Conservation (phyloP, 495 filamentous ascomycete genomes). For the Choiromyces venosus region DNA sequence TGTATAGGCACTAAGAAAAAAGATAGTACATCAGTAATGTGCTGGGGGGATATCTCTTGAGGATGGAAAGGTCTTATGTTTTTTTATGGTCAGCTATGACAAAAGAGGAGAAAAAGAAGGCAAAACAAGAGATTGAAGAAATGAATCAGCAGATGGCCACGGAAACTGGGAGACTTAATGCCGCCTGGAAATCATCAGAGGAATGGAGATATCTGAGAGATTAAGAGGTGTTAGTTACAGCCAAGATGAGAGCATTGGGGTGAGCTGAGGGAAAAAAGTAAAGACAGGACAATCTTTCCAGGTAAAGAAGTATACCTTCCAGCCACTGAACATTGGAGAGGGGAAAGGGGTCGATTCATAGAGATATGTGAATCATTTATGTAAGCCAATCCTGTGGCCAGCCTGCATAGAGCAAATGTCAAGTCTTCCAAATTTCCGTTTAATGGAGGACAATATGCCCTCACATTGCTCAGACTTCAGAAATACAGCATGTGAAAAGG, state of each 20-base stretch:
- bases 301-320: constrained; percentile 5
- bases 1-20: background rate
- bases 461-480: constrained; percentile 12
- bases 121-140: too few relatives aligned
- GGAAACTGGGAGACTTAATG: too few relatives aligned
- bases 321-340: background rate
- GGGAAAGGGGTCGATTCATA: constrained; percentile 4
- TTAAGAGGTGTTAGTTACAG: too few relatives aligned
- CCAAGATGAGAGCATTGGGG: too few relatives aligned
- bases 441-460: constrained; percentile 9
- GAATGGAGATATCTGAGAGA: too few relatives aligned
- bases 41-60: constrained; percentile 2
- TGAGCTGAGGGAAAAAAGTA: too few relatives aligned
- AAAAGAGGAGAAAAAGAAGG: background rate
- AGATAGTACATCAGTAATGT: background rate
- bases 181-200: too few relatives aligned
- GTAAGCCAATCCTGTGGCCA: constrained; percentile 1
- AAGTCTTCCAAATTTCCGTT: constrained; percentile 6
- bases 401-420: constrained; percentile 2
- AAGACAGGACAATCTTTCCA: background rate
- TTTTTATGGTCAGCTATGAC: background rate
- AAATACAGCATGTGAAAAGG: constrained; percentile 9
- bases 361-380: constrained; percentile 13
- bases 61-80: background rate
- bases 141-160: too few relatives aligned